phyloP scores from a whole-genome alignment of 2,329 filamentous ascomycete genomes.

The Proliferodiscus dingleyae region DNA sequence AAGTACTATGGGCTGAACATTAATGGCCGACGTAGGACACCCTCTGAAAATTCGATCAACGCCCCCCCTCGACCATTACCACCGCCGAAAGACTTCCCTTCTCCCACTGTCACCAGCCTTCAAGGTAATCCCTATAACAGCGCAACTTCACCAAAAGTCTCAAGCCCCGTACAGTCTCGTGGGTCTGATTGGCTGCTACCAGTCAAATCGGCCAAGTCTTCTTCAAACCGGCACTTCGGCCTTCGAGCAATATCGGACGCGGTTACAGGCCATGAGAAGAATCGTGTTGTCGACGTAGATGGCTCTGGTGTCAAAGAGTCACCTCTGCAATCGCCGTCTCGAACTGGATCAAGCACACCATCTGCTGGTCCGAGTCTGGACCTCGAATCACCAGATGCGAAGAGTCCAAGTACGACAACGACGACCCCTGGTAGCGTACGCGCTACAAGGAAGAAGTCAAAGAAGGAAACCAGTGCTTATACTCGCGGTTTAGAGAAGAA shows the following conservation, averaged over 20 bases:
- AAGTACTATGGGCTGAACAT: conserved; percentile 58
- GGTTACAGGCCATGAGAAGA: conserved; percentile 49
- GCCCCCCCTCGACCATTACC: conserved; percentile 56
- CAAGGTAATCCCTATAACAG: conserved; percentile 34
- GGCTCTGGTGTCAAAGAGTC: conserved; percentile 45
- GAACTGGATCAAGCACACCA: conserved; percentile 71
- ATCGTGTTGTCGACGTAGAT: conserved; percentile 43
- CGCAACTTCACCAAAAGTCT: conserved; percentile 36
- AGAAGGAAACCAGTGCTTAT: conserved; percentile 95
- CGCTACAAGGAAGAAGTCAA: conserved; percentile 63
- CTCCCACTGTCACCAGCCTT: conserved; percentile 57
- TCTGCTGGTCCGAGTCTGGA: conserved; percentile 69
- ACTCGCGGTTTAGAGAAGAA: conserved; percentile 80
- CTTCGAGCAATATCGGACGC: conserved; percentile 81
- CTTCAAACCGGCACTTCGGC: conserved; percentile 57
- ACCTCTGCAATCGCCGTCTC: conserved; percentile 58
- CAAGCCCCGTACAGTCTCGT: conserved; percentile 39
- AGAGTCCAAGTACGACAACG: conserved; percentile 41
- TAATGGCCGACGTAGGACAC: conserved; percentile 33
- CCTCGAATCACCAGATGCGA: conserved; percentile 67
- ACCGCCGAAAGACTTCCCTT: conserved; percentile 49
- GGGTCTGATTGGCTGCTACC: conserved; percentile 46
- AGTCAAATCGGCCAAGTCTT: conserved; percentile 37
- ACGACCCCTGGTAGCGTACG: conserved; percentile 44
- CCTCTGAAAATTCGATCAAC: conserved; percentile 48